Conservation (phyloP, 2,329 filamentous ascomycete species). For the Hawksworthiomyces lignivorus region DNA sequence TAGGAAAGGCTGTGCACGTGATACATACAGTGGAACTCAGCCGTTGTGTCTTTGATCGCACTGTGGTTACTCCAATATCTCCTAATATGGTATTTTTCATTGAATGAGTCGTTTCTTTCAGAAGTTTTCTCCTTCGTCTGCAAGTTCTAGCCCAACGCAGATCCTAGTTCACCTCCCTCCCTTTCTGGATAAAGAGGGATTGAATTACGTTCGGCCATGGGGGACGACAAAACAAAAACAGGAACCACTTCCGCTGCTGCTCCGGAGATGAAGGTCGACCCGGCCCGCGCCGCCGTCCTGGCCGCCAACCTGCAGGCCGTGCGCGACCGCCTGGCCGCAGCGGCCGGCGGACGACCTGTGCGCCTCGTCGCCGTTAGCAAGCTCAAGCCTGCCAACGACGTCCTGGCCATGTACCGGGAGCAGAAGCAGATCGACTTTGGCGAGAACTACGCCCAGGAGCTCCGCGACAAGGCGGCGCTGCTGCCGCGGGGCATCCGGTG, state of each 20-base stretch:
- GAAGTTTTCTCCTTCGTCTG: no score
- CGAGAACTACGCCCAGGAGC: constrained; percentile 92
- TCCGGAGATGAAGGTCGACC: constrained; percentile 53
- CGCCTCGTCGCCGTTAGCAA: constrained; percentile 94
- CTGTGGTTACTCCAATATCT: no score
- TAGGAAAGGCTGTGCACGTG: no score
- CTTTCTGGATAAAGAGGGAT: no score
- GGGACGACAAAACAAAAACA: neutral
- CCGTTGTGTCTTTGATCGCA: no score
- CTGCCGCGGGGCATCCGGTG: constrained; percentile 72
- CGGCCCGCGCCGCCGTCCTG: constrained; percentile 54
- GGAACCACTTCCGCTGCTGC: neutral
- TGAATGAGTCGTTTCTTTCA: no score
- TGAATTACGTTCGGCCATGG: no score
- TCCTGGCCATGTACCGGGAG: constrained; percentile 67
- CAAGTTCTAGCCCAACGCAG: no score
- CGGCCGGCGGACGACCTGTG: constrained; percentile 46
- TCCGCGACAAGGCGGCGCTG: constrained; percentile 74
- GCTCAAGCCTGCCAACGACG: constrained; percentile 86
- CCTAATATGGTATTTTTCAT: no score
- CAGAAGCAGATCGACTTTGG: constrained; percentile 69
- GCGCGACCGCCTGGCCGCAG: constrained; percentile 47
- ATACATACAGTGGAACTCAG: no score
- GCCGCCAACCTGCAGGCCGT: constrained; percentile 55
- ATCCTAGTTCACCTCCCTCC: no score